Conservation (phyloP, 2,329 filamentous ascomycete genomes). For the Akanthomyces lecanii region DNA sequence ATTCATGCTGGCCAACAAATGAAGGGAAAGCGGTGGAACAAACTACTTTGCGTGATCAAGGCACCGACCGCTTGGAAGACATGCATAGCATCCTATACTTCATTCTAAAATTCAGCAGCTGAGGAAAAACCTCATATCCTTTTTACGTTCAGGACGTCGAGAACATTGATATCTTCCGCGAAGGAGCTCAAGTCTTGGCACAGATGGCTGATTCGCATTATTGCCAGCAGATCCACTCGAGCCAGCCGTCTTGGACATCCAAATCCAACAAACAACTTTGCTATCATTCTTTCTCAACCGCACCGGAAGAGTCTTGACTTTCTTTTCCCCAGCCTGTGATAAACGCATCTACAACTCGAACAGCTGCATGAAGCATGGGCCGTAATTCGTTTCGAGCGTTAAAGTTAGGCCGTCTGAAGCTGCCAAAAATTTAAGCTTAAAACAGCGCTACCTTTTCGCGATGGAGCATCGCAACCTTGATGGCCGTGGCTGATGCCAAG, state of each 20-base stretch:
- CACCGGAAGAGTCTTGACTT: neutral
- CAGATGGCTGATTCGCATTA: conserved; percentile 5
- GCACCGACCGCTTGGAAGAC: neutral
- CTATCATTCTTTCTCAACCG: neutral
- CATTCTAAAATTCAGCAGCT: neutral
- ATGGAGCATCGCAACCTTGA: neutral
- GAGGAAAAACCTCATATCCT: neutral
- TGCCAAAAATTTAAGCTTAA: neutral
- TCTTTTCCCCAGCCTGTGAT: neutral
- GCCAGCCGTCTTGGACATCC: neutral
- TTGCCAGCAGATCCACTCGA: conserved; percentile 2
- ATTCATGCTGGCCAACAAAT: neutral
- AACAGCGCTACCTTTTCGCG: too few species aligned
- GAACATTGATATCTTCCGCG: neutral
- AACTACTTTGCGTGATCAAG: neutral
- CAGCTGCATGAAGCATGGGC: neutral
- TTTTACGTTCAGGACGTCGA: too few species aligned
- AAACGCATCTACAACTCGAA: neutral
- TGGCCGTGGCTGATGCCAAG: conserved; percentile 4
- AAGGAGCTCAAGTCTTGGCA: conserved; percentile 4
- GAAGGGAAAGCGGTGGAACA: too few species aligned
- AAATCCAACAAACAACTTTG: neutral
- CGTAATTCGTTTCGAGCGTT: neutral
- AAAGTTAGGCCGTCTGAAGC: neutral
- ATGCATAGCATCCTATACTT: neutral